phyloP scores from a whole-genome alignment of 176 grass and related monocot species.

The Cocos nucifera region DNA sequence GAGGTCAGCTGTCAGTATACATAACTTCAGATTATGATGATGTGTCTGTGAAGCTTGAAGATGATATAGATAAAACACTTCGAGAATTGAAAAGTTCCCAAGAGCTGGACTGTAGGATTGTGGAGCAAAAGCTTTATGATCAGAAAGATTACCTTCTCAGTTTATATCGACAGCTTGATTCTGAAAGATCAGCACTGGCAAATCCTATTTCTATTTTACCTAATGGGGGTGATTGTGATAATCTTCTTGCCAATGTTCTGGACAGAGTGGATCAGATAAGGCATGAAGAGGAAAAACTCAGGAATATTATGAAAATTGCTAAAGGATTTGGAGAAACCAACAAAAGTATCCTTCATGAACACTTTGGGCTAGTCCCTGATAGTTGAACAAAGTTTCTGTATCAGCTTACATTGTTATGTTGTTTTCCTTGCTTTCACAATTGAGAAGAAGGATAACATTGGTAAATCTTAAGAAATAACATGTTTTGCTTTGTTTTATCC shows the following conservation, averaged over 20 bases:
- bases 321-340: constrained; percentile 41
- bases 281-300: constrained; percentile 60
- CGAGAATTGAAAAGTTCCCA: constrained; percentile 59
- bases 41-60: constrained; percentile 54
- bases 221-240: constrained; percentile 28
- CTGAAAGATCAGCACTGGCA: constrained; percentile 38
- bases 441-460: too few species aligned
- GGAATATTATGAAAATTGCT: constrained; percentile 53
- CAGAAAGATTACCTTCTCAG: constrained; percentile 70
- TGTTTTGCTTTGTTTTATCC: too few species aligned
- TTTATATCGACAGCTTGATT: constrained; percentile 51
- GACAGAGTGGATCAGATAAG: constrained; percentile 54
- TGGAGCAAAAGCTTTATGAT: constrained; percentile 67
- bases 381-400: constrained; percentile 8
- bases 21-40: constrained; percentile 35
- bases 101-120: constrained; percentile 45
- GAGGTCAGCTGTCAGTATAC: constrained; percentile 21
- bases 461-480: too few species aligned
- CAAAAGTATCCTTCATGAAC: constrained; percentile 18
- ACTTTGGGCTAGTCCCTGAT: constrained; percentile 32
- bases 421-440: too few species aligned
- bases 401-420: too few species aligned
- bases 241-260: constrained; percentile 41
- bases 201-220: constrained; percentile 36
- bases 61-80: constrained; percentile 54